Evolutionary conservation across 1,284 basidiomycete genomes (phyloP).

Genomic region (Ganoderma sp.): DNA sequence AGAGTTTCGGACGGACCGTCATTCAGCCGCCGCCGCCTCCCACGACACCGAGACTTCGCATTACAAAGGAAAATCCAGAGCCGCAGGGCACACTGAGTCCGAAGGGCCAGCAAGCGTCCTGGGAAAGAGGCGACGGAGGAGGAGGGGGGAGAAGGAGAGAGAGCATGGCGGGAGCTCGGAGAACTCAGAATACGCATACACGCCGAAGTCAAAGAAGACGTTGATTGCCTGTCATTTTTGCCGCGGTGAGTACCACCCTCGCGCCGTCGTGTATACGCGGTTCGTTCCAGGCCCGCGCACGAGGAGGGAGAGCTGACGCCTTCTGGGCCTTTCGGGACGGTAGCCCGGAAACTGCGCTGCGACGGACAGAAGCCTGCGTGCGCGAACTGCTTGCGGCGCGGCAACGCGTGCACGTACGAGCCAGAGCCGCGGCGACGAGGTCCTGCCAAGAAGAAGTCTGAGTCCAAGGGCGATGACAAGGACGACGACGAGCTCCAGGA

Average conservation of each 20-base stretch:
- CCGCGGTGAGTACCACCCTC: slow-evolving; percentile 55
- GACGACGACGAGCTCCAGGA: not conserved
- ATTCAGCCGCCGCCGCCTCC: slow-evolving; percentile 1
- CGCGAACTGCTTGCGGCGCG: slow-evolving; percentile 58
- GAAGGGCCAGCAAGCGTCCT: slow-evolving; percentile 4
- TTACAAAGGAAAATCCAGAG: not conserved
- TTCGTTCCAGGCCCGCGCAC: slow-evolving; percentile 5
- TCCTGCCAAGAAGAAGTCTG: slow-evolving; percentile 67
- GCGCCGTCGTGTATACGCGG: not conserved
- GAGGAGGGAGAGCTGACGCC: slow-evolving; percentile 23
- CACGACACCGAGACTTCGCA: not conserved
- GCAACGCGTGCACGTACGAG: slow-evolving; percentile 59
- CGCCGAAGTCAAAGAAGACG: slow-evolving; percentile 53
- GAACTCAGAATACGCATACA: slow-evolving; percentile 32
- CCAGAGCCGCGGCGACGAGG: slow-evolving; percentile 62
- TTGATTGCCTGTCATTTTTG: slow-evolving; percentile 74
- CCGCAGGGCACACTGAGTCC: not conserved
- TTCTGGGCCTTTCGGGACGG: slow-evolving; percentile 20
- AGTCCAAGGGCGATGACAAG: slow-evolving; percentile 33
- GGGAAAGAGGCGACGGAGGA: slow-evolving; percentile 16
- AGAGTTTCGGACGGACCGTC: slow-evolving; percentile 8
- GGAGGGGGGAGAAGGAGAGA: slow-evolving; percentile 23
- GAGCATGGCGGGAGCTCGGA: slow-evolving; percentile 25
- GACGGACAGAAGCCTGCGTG: slow-evolving; percentile 68
- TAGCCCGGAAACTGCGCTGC: slow-evolving; percentile 75